A percentile compares a stretch with the other conserved stretches of the same genome.
These are phyloP conservation scores for Cystobasidium slooffiae DNA, from an alignment of 1,284 basidiomycete genomes.

Conservation along the genomic window DNA sequence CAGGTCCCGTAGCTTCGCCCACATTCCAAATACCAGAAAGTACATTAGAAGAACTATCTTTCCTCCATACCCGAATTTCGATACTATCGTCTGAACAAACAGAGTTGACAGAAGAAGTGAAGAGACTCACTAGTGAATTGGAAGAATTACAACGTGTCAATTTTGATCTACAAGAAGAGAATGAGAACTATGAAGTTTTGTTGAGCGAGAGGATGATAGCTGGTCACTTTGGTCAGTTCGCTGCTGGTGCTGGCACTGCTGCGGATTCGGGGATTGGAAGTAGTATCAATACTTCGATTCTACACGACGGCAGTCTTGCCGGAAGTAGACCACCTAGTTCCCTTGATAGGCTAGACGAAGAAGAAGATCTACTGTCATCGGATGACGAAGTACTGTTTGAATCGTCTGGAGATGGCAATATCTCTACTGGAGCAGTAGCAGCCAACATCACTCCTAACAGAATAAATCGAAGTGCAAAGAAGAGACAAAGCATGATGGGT, in stretches of 20 bases:
- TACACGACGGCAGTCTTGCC: neutral
- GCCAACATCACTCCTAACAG: conserved; percentile 20
- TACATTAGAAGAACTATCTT: conserved; percentile 36
- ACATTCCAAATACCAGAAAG: conserved; percentile 36
- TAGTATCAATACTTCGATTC: conserved; percentile 18
- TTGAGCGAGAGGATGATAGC: conserved; percentile 82
- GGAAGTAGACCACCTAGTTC: conserved; percentile 38
- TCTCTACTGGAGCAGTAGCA: conserved; percentile 47
- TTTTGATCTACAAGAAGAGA: conserved; percentile 69
- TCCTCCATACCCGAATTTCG: neutral
- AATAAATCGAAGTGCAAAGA: conserved; percentile 16
- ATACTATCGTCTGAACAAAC: conserved; percentile 17
- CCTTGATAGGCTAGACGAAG: conserved; percentile 27
- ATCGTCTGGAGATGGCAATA: conserved; percentile 43
- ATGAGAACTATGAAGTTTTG: conserved; percentile 91
- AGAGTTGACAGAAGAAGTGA: conserved; percentile 26
- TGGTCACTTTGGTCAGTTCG: conserved; percentile 4
- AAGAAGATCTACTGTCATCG: neutral
- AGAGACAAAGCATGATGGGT: conserved; percentile 25
- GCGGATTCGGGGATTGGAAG: conserved; percentile 35
- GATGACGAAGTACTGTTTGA: conserved; percentile 46
- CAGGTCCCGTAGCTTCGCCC: conserved; percentile 1
- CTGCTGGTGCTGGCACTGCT: neutral
- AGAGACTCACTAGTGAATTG: conserved; percentile 47
- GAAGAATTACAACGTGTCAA: conserved; percentile 52